Conservation (phyloP, 306 rosid genomes). For the Acacia confusa region DNA sequence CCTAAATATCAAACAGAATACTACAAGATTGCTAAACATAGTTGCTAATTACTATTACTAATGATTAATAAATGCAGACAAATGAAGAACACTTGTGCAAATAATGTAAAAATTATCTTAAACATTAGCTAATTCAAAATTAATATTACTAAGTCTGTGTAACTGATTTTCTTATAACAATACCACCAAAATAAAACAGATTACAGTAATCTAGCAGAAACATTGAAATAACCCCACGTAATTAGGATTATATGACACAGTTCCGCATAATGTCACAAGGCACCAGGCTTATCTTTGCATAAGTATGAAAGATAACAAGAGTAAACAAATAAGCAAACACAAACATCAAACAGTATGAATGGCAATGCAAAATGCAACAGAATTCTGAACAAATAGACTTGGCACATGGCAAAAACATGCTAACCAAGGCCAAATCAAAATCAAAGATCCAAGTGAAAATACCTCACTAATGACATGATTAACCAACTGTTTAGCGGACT, state of each 20-base stretch:
- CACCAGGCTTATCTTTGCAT: background rate
- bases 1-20: background rate
- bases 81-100: background rate
- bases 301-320: background rate
- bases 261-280: background rate
- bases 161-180: background rate
- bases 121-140: background rate
- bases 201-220: background rate
- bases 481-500: conserved; percentile 83
- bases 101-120: background rate
- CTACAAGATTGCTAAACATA: background rate
- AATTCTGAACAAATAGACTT: conserved; percentile 19
- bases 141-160: background rate
- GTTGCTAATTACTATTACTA: background rate
- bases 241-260: background rate
- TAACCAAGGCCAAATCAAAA: conserved; percentile 32
- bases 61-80: background rate
- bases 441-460: conserved; percentile 38
- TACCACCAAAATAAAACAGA: background rate
- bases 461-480: conserved; percentile 89
- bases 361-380: conserved; percentile 2
- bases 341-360: conserved; percentile 8
- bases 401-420: conserved; percentile 31
- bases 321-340: conserved; percentile 8
- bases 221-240: background rate